Conservation (phyloP, 2,329 filamentous ascomycete species). For the Colletotrichum sublineola region DNA sequence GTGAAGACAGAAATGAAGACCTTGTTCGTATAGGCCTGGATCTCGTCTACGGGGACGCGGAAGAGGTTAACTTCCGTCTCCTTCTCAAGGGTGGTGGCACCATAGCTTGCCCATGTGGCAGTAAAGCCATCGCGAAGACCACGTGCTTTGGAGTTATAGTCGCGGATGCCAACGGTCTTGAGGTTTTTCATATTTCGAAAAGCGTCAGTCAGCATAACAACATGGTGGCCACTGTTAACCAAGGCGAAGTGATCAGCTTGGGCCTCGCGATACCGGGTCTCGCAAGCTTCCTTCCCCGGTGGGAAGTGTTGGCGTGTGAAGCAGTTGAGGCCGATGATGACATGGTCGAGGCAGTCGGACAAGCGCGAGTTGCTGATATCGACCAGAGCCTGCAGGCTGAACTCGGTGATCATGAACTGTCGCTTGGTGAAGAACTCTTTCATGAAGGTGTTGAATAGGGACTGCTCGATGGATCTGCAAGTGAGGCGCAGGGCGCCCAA, state of each 20-base stretch:
- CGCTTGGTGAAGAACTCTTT: constrained; percentile 75
- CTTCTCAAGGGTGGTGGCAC: constrained; percentile 54
- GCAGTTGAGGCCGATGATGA: constrained; percentile 63
- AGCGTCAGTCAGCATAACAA: constrained; percentile 68
- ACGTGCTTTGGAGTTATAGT: constrained; percentile 66
- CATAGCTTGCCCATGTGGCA: constrained; percentile 68
- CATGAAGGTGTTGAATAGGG: constrained; percentile 68
- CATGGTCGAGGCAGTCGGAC: constrained; percentile 55
- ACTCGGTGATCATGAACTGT: constrained; percentile 73
- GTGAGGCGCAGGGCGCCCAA: constrained; percentile 67
- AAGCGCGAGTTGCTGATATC: constrained; percentile 65
- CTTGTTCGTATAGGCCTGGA: constrained; percentile 47
- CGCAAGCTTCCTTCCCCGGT: constrained; percentile 33
- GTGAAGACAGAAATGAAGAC: constrained; percentile 58
- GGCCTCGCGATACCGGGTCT: constrained; percentile 41
- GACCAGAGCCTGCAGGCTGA: constrained; percentile 67
- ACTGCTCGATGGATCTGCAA: constrained; percentile 67
- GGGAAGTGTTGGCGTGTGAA: constrained; percentile 42
- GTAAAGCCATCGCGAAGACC: constrained; percentile 59
- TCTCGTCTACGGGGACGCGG: constrained; percentile 15
- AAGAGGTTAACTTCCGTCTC: constrained; percentile 51
- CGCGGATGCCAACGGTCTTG: constrained; percentile 68
- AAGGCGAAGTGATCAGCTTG: constrained; percentile 50
- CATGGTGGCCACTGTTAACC: constrained; percentile 60
- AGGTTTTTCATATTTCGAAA: constrained; percentile 68